Conservation (phyloP, 2,329 filamentous ascomycete species). For the Alternaria dauci region DNA sequence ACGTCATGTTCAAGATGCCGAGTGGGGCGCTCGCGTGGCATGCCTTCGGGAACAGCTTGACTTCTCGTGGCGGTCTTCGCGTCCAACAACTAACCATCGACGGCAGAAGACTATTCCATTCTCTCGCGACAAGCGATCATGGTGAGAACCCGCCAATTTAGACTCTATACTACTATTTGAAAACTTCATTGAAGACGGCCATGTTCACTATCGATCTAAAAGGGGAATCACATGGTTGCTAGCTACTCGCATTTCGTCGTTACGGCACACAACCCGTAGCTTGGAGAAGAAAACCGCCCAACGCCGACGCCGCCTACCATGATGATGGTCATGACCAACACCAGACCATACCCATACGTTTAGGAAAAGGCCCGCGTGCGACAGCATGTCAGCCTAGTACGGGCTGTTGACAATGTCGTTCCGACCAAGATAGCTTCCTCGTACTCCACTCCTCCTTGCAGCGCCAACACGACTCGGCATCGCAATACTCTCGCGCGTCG, state of each 20-base stretch:
- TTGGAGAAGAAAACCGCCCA: background rate
- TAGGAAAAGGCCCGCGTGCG: background rate
- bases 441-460: constrained; percentile 47
- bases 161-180: too few species aligned
- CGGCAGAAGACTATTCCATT: too few species aligned
- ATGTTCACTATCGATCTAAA: constrained; percentile 1
- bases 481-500: constrained; percentile 92
- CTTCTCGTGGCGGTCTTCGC: background rate
- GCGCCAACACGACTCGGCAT: constrained; percentile 60
- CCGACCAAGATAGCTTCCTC: constrained; percentile 76
- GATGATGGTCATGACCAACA: background rate
- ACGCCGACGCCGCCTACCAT: background rate
- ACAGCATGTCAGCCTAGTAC: constrained; percentile 54
- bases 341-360: background rate
- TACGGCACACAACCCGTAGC: background rate
- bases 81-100: background rate
- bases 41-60: background rate
- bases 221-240: constrained; percentile 3
- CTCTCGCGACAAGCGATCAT: too few species aligned
- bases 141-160: too few species aligned
- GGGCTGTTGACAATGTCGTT: constrained; percentile 85
- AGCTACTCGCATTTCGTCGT: constrained; percentile 5
- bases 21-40: constrained; percentile 3
- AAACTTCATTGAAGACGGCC: background rate
- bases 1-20: constrained; percentile 9